A percentile compares a stretch with the other conserved stretches of the same genome.
phyloP scores from a whole-genome alignment of 768 basidiomycete species.

The Mycena floridula region DNA sequence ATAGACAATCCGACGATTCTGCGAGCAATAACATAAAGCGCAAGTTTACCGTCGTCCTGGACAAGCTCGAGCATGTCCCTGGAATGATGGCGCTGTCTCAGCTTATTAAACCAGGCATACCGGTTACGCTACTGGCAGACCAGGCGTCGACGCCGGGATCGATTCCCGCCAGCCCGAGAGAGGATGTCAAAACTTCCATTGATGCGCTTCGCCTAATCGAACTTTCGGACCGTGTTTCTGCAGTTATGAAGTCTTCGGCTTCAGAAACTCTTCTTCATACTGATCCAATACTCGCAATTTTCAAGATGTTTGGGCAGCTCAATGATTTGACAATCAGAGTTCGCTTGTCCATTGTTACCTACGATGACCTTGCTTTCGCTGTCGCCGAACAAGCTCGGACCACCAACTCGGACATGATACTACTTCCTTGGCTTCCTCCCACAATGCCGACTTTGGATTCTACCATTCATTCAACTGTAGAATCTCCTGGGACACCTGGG shows the following conservation, averaged over 20 bases:
- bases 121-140: background rate
- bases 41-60: slow-evolving; percentile 80
- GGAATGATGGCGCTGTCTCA: slow-evolving; percentile 88
- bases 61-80: slow-evolving; percentile 85
- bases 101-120: slow-evolving; percentile 51
- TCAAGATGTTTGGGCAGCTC: slow-evolving; percentile 71
- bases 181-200: background rate
- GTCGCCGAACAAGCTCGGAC: slow-evolving; percentile 63
- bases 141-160: background rate
- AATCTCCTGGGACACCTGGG: background rate
- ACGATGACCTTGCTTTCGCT: slow-evolving; percentile 64
- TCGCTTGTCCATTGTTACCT: slow-evolving; percentile 67
- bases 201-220: slow-evolving; percentile 79
- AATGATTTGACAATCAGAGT: slow-evolving; percentile 60
- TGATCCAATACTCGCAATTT: slow-evolving; percentile 69
- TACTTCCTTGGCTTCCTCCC: slow-evolving; percentile 76
- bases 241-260: slow-evolving; percentile 77
- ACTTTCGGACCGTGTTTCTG: slow-evolving; percentile 77
- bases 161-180: background rate
- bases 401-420: slow-evolving; percentile 62
- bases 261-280: slow-evolving; percentile 63
- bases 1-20: slow-evolving; percentile 2
- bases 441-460: slow-evolving; percentile 4
- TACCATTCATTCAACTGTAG: background rate
- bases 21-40: slow-evolving; percentile 15